Percentiles rank a stretch among this genome's conserved stretches.
Evolutionary conservation across 148 eudicot genomes (phyloP).

Genomic region (Nepenthes gracilis): DNA sequence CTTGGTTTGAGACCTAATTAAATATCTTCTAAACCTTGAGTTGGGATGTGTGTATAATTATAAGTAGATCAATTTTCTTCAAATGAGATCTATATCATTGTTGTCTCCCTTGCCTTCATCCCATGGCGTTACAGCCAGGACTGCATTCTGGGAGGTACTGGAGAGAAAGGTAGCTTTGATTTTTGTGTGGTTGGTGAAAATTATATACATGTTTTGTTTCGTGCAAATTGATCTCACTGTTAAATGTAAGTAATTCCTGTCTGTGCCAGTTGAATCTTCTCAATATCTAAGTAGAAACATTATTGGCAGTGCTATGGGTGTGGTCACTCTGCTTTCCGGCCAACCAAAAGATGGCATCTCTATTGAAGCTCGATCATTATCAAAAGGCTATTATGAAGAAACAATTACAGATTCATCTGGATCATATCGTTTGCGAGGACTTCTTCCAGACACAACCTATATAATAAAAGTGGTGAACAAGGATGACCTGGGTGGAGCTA

Average conservation of each 20-base stretch:
- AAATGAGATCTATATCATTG: no score
- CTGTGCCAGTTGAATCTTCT: not conserved
- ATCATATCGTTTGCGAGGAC: conserved; percentile 81
- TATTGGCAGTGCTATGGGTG: conserved; percentile 75
- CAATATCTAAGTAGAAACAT: conserved; percentile 3
- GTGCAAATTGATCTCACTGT: not conserved
- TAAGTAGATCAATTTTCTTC: no score
- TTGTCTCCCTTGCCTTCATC: no score
- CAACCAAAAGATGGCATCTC: conserved; percentile 79
- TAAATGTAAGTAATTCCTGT: not conserved
- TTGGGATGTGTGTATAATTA: no score
- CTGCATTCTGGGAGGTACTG: no score
- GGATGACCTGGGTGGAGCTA: conserved; percentile 34
- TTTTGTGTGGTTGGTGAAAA: no score
- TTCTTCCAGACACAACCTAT: conserved; percentile 75
- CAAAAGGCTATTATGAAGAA: conserved; percentile 88
- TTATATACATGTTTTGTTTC: not conserved
- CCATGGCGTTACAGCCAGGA: no score
- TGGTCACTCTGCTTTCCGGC: conserved; percentile 75
- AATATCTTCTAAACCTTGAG: no score
- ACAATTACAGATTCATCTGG: conserved; percentile 85
- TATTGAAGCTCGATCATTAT: conserved; percentile 83
- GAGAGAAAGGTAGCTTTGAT: no score
- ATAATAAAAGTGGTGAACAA: conserved; percentile 54
- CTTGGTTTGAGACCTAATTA: no score